Evolutionary conservation across 129 eudicot species (phyloP).

Genomic region (Logfia minima): DNA sequence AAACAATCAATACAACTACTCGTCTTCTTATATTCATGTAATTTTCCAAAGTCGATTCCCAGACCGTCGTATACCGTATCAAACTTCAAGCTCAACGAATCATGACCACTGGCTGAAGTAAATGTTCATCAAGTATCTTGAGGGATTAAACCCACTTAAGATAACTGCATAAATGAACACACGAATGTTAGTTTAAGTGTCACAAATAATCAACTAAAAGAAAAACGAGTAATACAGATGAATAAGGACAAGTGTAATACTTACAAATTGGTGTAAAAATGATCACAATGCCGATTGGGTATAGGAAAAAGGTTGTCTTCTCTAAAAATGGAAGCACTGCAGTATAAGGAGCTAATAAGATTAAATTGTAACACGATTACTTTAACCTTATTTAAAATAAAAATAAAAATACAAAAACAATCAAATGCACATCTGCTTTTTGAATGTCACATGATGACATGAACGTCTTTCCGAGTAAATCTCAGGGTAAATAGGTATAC

Average conservation of each 20-base stretch:
- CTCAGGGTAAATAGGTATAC: too few relatives aligned
- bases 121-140: slow-evolving; percentile 92
- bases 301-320: slow-evolving; percentile 88
- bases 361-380: background rate
- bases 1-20: slow-evolving; percentile 20
- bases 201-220: background rate
- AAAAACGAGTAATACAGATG: background rate
- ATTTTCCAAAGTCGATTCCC: background rate
- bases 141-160: slow-evolving; percentile 90
- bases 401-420: background rate
- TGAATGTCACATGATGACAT: background rate
- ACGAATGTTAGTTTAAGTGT: background rate
- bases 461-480: background rate
- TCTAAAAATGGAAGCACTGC: slow-evolving; percentile 97
- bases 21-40: slow-evolving; percentile 9
- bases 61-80: slow-evolving; percentile 19
- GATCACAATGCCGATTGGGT: slow-evolving; percentile 90
- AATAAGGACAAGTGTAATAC: slow-evolving; percentile 21
- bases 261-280: slow-evolving; percentile 87
- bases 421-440: background rate
- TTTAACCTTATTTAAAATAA: background rate
- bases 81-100: slow-evolving; percentile 24
- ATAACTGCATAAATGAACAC: slow-evolving; percentile 50
- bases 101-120: slow-evolving; percentile 74
- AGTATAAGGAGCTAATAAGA: slow-evolving; percentile 16